These are phyloP conservation scores for Marasmius fiardii DNA, from an alignment of 1,284 basidiomycete genomes.

Conservation along the genomic window DNA sequence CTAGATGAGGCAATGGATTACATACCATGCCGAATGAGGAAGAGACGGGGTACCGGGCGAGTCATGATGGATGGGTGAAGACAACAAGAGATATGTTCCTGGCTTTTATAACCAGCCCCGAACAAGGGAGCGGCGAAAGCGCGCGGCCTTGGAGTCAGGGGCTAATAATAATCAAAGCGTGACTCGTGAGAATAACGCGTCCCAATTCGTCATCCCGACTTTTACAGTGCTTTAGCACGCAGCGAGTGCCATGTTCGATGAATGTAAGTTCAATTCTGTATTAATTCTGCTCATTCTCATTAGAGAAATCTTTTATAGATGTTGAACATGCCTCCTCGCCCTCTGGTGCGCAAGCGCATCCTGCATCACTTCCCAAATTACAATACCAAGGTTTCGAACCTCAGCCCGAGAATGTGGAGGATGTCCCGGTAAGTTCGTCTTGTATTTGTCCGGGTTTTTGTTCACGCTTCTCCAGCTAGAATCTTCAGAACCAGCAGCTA, in stretches of 20 bases:
- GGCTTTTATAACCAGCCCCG: neutral
- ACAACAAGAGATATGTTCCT: neutral
- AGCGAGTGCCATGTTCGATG: slow-evolving; percentile 68
- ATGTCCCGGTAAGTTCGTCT: slow-evolving; percentile 35
- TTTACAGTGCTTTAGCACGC: neutral
- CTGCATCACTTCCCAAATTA: slow-evolving; percentile 44
- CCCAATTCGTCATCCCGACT: neutral
- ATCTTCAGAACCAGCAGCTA: slow-evolving; percentile 28
- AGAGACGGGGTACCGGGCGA: slow-evolving; percentile 68
- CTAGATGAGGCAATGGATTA: neutral
- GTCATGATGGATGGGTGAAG: slow-evolving; percentile 26
- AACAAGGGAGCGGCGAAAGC: neutral
- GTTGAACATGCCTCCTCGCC: slow-evolving; percentile 78
- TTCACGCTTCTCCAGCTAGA: slow-evolving; percentile 26
- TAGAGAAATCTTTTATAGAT: slow-evolving; percentile 42
- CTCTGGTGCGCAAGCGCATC: slow-evolving; percentile 27
- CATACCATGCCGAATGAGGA: slow-evolving; percentile 75
- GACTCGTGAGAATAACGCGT: too few species aligned
- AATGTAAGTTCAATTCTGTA: slow-evolving; percentile 54
- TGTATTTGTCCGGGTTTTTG: slow-evolving; percentile 13
- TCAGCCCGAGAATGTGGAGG: slow-evolving; percentile 48
- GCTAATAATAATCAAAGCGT: too few species aligned
- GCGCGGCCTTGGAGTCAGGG: neutral
- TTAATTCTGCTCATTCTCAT: slow-evolving; percentile 3
- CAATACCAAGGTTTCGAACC: slow-evolving; percentile 88